phyloP scores from a whole-genome alignment of 805 yeast species.

The Candida krabiensis region DNA sequence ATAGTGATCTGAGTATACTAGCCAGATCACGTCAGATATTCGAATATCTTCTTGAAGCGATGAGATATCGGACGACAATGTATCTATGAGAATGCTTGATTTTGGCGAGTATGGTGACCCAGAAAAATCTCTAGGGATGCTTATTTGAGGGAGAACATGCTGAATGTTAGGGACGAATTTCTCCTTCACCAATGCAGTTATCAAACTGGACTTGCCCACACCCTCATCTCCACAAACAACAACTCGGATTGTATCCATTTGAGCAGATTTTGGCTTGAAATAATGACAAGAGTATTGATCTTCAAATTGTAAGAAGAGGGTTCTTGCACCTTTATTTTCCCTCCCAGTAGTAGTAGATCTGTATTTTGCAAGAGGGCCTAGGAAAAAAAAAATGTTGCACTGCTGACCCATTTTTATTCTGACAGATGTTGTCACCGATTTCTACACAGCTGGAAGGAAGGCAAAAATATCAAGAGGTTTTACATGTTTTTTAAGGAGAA shows the following conservation, averaged over 20 bases:
- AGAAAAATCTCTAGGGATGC: constrained; percentile 73
- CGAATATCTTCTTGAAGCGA: constrained; percentile 71
- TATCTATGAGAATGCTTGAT: constrained; percentile 76
- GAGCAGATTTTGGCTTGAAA: background rate
- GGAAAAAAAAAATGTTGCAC: too few species aligned
- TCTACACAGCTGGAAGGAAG: background rate
- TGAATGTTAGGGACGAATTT: constrained; percentile 75
- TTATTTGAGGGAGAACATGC: constrained; percentile 77
- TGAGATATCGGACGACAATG: constrained; percentile 63
- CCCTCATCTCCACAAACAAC: constrained; percentile 95
- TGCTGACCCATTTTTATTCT: constrained; percentile 7
- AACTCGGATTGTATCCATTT: constrained; percentile 61
- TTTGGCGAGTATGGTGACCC: constrained; percentile 59
- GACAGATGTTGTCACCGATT: background rate
- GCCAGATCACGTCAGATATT: constrained; percentile 87
- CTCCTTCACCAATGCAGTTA: constrained; percentile 81
- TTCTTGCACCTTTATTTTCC: too few species aligned
- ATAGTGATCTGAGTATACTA: constrained; percentile 92
- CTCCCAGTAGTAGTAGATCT: too few species aligned
- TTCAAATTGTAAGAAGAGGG: too few species aligned
- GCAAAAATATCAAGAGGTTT: background rate
- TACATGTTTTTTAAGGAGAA: background rate
- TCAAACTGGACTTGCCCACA: constrained; percentile 80
- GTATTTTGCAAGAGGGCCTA: too few species aligned
- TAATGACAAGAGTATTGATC: background rate